A percentile compares a stretch with the other conserved stretches of the same genome.
phyloP scores from a whole-genome alignment of 129 eudicot genomes.

The Gnaphalium uliginosum region DNA sequence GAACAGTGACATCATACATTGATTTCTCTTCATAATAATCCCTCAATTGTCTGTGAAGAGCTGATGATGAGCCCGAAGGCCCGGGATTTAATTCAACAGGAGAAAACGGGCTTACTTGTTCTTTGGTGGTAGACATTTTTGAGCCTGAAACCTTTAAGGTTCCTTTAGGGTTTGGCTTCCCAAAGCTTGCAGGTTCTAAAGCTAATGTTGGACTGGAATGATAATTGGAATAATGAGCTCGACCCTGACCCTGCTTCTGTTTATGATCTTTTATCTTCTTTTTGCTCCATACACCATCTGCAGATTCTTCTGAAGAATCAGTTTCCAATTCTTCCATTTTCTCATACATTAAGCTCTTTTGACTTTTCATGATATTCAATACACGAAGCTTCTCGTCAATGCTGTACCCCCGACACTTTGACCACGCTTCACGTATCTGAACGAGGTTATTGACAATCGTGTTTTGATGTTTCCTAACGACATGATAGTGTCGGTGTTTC shows the following conservation, averaged over 20 bases:
- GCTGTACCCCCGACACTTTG: conserved; percentile 79
- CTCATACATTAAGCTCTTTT: conserved; percentile 84
- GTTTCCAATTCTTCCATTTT: conserved; percentile 70
- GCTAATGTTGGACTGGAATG: conserved; percentile 42
- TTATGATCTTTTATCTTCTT: conserved; percentile 58
- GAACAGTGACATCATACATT: conserved; percentile 64
- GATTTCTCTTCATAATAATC: conserved; percentile 49
- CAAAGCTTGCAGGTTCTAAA: conserved; percentile 45
- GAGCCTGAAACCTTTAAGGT: conserved; percentile 54
- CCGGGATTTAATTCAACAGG: conserved; percentile 44
- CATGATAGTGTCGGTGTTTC: conserved; percentile 68
- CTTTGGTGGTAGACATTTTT: conserved; percentile 40
- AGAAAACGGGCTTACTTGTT: conserved; percentile 34
- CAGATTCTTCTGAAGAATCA: conserved; percentile 76
- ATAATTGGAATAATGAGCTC: conserved; percentile 38
- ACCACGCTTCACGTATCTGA: conserved; percentile 89
- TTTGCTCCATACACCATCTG: conserved; percentile 63
- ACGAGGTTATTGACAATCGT: conserved; percentile 61
- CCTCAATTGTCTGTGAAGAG: conserved; percentile 32
- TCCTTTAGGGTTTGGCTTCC: conserved; percentile 62
- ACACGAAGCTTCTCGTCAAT: conserved; percentile 97
- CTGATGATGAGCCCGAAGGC: conserved; percentile 40
- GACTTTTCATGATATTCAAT: conserved; percentile 72
- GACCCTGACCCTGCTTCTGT: conserved; percentile 37
- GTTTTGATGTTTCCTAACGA: conserved; percentile 74